Evolutionary conservation across 1,284 basidiomycete species (phyloP).

Genomic region (Rhodotorula sp.): DNA sequence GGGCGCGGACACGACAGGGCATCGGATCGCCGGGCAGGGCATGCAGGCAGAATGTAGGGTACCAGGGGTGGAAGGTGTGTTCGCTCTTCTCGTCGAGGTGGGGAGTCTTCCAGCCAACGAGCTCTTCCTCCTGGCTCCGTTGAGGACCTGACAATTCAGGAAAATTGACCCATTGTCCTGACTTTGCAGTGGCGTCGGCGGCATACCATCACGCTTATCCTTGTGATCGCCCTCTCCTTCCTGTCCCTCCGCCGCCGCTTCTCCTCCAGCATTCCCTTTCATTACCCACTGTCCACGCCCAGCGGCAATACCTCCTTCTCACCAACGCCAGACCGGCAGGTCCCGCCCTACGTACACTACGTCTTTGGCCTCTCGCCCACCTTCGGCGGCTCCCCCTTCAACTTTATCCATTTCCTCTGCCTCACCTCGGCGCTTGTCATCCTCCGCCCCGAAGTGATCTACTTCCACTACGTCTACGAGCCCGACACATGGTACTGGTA

Average conservation of each 20-base stretch:
- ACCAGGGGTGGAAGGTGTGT: neutral
- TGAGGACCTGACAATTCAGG: no score
- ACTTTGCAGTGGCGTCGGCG: neutral
- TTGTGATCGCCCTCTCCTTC: neutral
- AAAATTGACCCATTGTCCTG: neutral
- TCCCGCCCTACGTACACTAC: constrained; percentile 40
- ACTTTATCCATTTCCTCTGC: constrained; percentile 42
- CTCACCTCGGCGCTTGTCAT: constrained; percentile 30
- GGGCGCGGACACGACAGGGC: no score
- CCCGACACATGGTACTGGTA: constrained; percentile 37
- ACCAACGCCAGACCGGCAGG: constrained; percentile 9
- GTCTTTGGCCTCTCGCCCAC: constrained; percentile 41
- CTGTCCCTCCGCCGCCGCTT: neutral
- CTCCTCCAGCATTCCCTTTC: constrained; percentile 30
- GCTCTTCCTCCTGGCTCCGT: no score
- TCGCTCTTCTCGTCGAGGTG: neutral
- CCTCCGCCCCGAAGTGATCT: constrained; percentile 30
- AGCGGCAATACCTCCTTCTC: constrained; percentile 16
- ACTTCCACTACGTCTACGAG: constrained; percentile 35
- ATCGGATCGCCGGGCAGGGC: no score
- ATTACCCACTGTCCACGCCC: constrained; percentile 9
- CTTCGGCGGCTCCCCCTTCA: constrained; percentile 42
- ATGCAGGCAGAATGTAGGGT: no score
- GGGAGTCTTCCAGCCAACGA: no score
- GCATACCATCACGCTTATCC: neutral